These are phyloP conservation scores for Aspergillus amoenus DNA, from an alignment of 2,329 filamentous ascomycete genomes.

Conservation along the genomic window DNA sequence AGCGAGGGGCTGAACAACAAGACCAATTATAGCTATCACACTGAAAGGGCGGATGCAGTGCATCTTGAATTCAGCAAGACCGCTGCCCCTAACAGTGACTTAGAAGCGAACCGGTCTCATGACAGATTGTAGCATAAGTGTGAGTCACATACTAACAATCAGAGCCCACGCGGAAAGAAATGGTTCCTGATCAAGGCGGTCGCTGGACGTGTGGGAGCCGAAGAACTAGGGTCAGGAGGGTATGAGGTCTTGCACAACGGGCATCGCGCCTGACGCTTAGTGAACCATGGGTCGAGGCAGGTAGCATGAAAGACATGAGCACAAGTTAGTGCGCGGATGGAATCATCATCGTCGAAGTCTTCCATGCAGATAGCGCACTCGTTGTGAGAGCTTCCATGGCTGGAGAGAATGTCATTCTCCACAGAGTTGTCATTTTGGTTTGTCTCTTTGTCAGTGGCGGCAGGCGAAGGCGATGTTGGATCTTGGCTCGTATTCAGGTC, in stretches of 20 bases:
- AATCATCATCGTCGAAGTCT: conserved; percentile 85
- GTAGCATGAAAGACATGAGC: conserved; percentile 97
- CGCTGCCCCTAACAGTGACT: background rate
- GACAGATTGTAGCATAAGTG: background rate
- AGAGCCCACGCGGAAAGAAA: conserved; percentile 9
- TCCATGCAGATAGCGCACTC: conserved; percentile 92
- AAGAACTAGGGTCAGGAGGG: background rate
- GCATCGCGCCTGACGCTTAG: conserved; percentile 88
- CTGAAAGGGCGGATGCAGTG: background rate
- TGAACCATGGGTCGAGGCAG: conserved; percentile 95
- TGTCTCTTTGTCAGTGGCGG: background rate
- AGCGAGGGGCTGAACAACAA: background rate
- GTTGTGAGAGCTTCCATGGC: conserved; percentile 4
- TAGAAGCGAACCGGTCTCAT: background rate
- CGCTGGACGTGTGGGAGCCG: background rate
- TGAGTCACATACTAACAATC: background rate
- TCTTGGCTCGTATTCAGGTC: background rate
- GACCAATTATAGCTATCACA: background rate
- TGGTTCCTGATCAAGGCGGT: conserved; percentile 9
- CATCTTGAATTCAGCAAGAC: background rate
- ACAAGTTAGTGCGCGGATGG: conserved; percentile 87
- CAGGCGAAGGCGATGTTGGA: background rate
- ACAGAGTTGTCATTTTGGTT: background rate
- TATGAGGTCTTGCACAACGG: conserved; percentile 74
- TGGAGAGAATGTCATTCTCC: background rate